Percentiles rank a stretch among this genome's conserved stretches.
These are phyloP conservation scores for Nemania sp. DNA, from an alignment of 2,329 filamentous ascomycete genomes.

Conservation along the genomic window DNA sequence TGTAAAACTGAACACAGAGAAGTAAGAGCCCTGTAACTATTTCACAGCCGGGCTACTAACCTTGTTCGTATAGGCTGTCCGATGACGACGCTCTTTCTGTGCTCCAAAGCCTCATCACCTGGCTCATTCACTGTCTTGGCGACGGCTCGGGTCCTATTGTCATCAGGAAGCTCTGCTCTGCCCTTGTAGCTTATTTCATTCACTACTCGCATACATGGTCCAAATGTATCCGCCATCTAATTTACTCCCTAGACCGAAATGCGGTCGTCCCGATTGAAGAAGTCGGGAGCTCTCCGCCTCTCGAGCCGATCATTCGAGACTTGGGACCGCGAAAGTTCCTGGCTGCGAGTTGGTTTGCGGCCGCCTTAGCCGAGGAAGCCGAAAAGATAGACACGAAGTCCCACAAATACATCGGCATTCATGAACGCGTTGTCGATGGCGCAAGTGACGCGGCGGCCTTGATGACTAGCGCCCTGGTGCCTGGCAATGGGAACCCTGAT, in stretches of 20 bases:
- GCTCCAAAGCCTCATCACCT: constrained; percentile 63
- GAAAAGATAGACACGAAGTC: constrained; percentile 69
- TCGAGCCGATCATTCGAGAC: constrained; percentile 49
- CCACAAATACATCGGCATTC: constrained; percentile 53
- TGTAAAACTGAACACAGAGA: constrained; percentile 92
- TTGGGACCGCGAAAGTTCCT: constrained; percentile 57
- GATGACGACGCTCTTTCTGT: constrained; percentile 63
- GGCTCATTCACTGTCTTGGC: constrained; percentile 61
- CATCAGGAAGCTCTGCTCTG: constrained; percentile 75
- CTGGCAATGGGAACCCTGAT: constrained; percentile 29
- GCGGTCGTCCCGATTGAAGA: constrained; percentile 53
- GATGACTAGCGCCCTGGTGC: constrained; percentile 47
- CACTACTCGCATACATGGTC: constrained; percentile 71
- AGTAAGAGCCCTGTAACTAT: constrained; percentile 52
- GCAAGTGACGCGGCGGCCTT: constrained; percentile 54
- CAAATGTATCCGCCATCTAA: constrained; percentile 66
- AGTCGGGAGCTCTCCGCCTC: constrained; percentile 49
- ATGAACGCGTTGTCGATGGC: constrained; percentile 57
- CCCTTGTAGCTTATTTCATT: constrained; percentile 74
- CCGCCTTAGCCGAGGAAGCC: constrained; percentile 67
- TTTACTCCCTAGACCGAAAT: constrained; percentile 59
- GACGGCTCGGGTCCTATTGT: constrained; percentile 63
- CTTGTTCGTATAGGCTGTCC: constrained; percentile 52
- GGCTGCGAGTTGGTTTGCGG: constrained; percentile 67
- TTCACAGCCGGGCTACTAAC: background rate